These are phyloP conservation scores for Stellera chamaejasme DNA, from an alignment of 345 rosid genomes.

Conservation along the genomic window DNA sequence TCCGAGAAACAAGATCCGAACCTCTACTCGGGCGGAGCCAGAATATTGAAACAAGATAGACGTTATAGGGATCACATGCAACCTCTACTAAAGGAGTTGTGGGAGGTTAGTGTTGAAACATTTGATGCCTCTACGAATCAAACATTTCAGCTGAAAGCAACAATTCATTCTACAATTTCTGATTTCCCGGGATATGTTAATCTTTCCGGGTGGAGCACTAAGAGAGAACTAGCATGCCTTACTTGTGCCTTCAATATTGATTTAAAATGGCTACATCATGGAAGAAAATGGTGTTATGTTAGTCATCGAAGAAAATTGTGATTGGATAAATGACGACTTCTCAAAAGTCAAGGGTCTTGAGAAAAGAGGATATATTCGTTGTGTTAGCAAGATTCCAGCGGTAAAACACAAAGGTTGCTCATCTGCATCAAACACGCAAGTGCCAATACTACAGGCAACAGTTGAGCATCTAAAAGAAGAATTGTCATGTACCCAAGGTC, in stretches of 20 bases:
- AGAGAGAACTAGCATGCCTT: neutral
- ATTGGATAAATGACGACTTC: neutral
- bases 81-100: no score
- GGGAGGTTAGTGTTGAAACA: no score
- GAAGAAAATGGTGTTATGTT: neutral
- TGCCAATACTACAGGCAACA: no score
- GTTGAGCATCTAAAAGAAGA: no score
- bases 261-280: neutral
- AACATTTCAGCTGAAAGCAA: neutral
- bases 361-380: no score
- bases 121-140: no score
- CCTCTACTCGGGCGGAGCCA: neutral
- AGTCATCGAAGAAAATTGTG: neutral
- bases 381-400: no score
- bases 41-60: neutral
- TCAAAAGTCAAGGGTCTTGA: no score
- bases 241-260: no score
- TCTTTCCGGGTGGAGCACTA: neutral
- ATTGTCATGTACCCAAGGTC: no score
- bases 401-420: no score
- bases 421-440: no score
- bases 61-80: neutral
- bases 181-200: neutral
- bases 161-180: neutral
- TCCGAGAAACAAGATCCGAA: neutral